A percentile compares a stretch with the other conserved stretches of the same genome.
These are phyloP conservation scores for Arachnomyces sp. DNA, from an alignment of 2,329 filamentous ascomycete genomes.

Conservation along the genomic window DNA sequence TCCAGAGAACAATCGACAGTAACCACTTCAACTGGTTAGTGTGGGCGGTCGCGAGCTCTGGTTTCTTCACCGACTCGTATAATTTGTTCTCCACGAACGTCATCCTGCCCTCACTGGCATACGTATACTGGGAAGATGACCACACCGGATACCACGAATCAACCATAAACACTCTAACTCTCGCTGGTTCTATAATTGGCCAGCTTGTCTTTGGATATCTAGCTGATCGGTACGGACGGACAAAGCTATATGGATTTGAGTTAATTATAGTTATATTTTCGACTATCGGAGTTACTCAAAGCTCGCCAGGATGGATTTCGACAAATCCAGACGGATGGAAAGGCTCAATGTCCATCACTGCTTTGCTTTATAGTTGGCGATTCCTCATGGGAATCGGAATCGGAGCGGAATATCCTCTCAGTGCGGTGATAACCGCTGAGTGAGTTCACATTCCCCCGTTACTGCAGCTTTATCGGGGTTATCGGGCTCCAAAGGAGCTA, in stretches of 20 bases:
- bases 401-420: conserved; percentile 62
- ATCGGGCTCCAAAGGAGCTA: too few relatives aligned
- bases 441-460: conserved; percentile 30
- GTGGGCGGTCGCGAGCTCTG: conserved; percentile 67
- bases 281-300: conserved; percentile 41
- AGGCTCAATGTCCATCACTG: conserved; percentile 38
- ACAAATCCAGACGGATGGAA: conserved; percentile 12
- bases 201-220: conserved; percentile 42
- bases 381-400: conserved; percentile 48
- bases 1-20: conserved; percentile 53
- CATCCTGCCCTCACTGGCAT: conserved; percentile 42
- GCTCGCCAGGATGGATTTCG: conserved; percentile 29
- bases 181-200: conserved; percentile 41
- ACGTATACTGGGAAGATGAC: conserved; percentile 41
- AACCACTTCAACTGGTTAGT: conserved; percentile 79
- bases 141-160: conserved; percentile 27
- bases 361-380: conserved; percentile 43
- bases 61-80: conserved; percentile 75
- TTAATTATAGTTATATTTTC: conserved; percentile 41
- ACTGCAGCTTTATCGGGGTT: too few relatives aligned
- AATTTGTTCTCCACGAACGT: conserved; percentile 43
- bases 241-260: conserved; percentile 46
- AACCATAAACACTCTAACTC: conserved; percentile 40
- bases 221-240: conserved; percentile 42
- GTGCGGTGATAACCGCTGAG: conserved; percentile 61